Conservation (phyloP, 805 yeast species). For the Zygosaccharomyces siamensis region DNA sequence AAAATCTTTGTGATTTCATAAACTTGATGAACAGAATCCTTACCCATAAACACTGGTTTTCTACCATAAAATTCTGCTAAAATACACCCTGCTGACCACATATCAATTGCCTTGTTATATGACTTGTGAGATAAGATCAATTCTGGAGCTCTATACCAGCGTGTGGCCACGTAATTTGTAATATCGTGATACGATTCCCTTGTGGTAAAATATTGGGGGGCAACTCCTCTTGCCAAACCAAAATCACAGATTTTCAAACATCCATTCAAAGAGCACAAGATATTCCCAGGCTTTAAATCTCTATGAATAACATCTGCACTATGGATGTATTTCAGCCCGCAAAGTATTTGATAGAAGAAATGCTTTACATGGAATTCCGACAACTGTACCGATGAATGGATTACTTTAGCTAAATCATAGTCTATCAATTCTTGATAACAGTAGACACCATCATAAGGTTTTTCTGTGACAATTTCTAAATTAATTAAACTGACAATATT, state of each 20-base stretch:
- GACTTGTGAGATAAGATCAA: conserved; percentile 55
- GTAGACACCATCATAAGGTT: conserved; percentile 80
- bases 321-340: conserved; percentile 86
- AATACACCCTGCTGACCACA: conserved; percentile 95
- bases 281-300: conserved; percentile 89
- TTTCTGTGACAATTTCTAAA: conserved; percentile 58
- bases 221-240: conserved; percentile 82
- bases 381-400: conserved; percentile 68
- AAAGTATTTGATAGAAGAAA: conserved; percentile 73
- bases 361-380: conserved; percentile 79
- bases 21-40: conserved; percentile 65
- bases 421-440: conserved; percentile 85
- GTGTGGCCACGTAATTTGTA: conserved; percentile 85
- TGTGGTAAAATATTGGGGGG: conserved; percentile 28
- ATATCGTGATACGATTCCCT: conserved; percentile 38
- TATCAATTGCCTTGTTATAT: conserved; percentile 70
- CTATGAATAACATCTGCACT: conserved; percentile 90
- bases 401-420: conserved; percentile 75
- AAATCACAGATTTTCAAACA: conserved; percentile 84
- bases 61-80: conserved; percentile 80
- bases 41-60: conserved; percentile 74
- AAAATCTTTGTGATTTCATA: conserved; percentile 60
- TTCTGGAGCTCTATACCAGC: conserved; percentile 97
- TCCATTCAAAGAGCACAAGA: conserved; percentile 71
- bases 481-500: conserved; percentile 74